These are phyloP conservation scores for Coemansia sp. DNA, from an alignment of 192 early-diverging fungal species.

Conservation along the genomic window DNA sequence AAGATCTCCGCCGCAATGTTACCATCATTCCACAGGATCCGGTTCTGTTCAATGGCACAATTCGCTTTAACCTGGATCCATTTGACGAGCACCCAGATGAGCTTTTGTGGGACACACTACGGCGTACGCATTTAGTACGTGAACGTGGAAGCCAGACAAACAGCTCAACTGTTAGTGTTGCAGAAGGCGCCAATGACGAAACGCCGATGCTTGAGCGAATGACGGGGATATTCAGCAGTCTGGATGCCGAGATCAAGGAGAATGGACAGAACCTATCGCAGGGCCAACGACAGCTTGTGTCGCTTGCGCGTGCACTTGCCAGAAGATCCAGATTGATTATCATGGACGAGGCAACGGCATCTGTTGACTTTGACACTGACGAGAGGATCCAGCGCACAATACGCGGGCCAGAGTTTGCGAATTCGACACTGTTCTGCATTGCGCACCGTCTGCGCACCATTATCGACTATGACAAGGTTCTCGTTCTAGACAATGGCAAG, in stretches of 20 bases:
- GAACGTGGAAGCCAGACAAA: constrained; percentile 5
- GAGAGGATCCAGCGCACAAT: constrained; percentile 85
- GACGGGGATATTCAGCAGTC: constrained; percentile 44
- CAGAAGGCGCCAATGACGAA: background rate
- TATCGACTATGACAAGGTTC: constrained; percentile 57
- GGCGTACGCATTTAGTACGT: constrained; percentile 69
- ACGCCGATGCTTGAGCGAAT: background rate
- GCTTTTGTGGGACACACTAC: constrained; percentile 72
- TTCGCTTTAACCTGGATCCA: constrained; percentile 88
- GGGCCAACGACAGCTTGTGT: constrained; percentile 76
- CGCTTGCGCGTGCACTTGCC: constrained; percentile 75
- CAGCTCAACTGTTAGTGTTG: background rate
- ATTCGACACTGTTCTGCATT: constrained; percentile 80
- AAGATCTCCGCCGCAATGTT: constrained; percentile 77
- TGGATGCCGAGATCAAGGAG: constrained; percentile 81
- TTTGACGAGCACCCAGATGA: constrained; percentile 74
- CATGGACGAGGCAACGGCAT: constrained; percentile 87
- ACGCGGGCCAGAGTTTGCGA: constrained; percentile 68
- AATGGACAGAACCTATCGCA: constrained; percentile 77
- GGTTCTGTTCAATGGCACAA: constrained; percentile 71
- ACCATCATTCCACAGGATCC: constrained; percentile 93
- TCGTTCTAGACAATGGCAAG: too few species aligned
- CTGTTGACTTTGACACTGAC: constrained; percentile 86
- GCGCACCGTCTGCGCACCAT: constrained; percentile 87
- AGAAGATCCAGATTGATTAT: constrained; percentile 69